phyloP scores from a whole-genome alignment of 1,284 basidiomycete genomes.

The Quambalaria eucalypti region DNA sequence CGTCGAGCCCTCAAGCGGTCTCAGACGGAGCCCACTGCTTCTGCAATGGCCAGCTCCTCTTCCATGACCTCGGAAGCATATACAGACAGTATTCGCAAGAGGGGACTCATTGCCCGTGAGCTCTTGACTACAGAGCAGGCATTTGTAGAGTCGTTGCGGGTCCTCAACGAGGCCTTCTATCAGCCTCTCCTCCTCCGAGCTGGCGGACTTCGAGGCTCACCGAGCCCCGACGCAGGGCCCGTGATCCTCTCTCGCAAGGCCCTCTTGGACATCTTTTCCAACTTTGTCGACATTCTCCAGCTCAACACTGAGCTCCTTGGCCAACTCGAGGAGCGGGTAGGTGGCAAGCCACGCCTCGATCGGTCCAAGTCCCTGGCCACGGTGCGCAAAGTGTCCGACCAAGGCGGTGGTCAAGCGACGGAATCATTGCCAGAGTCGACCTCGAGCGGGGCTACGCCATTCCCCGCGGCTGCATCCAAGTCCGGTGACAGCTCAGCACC shows the following conservation, averaged over 20 bases:
- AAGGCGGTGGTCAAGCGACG: not conserved
- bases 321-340: conserved; percentile 51
- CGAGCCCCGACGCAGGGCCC: conserved; percentile 54
- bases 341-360: conserved; percentile 40
- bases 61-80: not conserved
- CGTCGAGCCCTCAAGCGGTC: conserved; percentile 10
- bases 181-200: conserved; percentile 27
- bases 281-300: conserved; percentile 84
- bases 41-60: not conserved
- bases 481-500: conserved; percentile 46
- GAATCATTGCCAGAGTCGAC: no score
- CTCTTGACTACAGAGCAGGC: conserved; percentile 38
- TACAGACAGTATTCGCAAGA: conserved; percentile 5
- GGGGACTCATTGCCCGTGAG: conserved; percentile 17
- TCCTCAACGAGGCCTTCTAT: conserved; percentile 38
- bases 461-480: conserved; percentile 68
- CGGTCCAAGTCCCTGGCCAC: not conserved
- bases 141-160: conserved; percentile 32
- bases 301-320: conserved; percentile 69
- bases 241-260: conserved; percentile 63
- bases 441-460: conserved; percentile 22
- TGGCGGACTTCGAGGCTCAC: conserved; percentile 49
- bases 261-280: conserved; percentile 70
- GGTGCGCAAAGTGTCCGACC: not conserved
- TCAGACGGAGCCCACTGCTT: conserved; percentile 10